Evolutionary conservation across 1,284 basidiomycete genomes (phyloP).

Genomic region (Erythrobasidium hasegawianum): DNA sequence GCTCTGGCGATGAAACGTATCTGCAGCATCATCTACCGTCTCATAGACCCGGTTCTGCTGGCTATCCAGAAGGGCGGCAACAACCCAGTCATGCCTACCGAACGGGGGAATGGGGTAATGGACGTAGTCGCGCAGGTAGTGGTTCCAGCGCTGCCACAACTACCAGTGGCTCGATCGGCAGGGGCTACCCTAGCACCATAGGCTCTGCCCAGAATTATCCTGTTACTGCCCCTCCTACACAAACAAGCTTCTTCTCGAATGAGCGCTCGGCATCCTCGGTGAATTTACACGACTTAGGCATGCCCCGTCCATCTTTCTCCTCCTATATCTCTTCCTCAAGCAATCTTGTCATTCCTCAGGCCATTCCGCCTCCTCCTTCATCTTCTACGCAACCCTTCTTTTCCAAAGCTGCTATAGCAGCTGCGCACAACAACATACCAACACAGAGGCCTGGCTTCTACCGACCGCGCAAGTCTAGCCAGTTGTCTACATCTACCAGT

Average conservation of each 20-base stretch:
- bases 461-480: constrained; percentile 41
- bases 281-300: neutral
- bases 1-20: constrained; percentile 12
- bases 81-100: constrained; percentile 1
- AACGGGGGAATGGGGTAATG: constrained; percentile 13
- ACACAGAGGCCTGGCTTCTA: constrained; percentile 38
- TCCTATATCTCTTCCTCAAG: constrained; percentile 4
- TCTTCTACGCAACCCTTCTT: constrained; percentile 31
- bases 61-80: neutral
- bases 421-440: constrained; percentile 22
- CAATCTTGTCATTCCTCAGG: constrained; percentile 19
- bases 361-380: constrained; percentile 25
- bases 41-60: neutral
- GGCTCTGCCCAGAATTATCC: constrained; percentile 6
- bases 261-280: neutral
- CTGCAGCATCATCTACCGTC: neutral
- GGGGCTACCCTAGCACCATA: constrained; percentile 25
- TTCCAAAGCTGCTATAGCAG: constrained; percentile 27
- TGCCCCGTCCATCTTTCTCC: neutral
- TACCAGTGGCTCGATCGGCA: constrained; percentile 22
- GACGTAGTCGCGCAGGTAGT: constrained; percentile 14
- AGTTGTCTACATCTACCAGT: constrained; percentile 35
- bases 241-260: constrained; percentile 26
- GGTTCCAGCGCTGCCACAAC: constrained; percentile 19
- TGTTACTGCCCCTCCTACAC: constrained; percentile 32